Evolutionary conservation across 192 early-diverging fungal genomes (phyloP).

Genomic region (Bifiguratus adelaidae): DNA sequence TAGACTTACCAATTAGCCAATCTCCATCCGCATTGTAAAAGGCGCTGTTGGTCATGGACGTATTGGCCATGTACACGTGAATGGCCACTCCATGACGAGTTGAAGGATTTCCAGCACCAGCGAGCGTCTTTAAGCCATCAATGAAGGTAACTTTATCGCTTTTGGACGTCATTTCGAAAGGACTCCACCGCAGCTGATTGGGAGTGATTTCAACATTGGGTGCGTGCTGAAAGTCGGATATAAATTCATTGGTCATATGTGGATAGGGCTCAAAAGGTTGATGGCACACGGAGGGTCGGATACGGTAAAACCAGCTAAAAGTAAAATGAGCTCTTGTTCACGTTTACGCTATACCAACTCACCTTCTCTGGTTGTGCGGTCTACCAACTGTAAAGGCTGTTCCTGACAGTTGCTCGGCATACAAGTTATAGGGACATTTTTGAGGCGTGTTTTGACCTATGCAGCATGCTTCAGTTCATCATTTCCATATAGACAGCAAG

Average conservation of each 20-base stretch:
- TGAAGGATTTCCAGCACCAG: conserved; percentile 77
- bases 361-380: conserved; percentile 69
- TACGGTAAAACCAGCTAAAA: conserved; percentile 88
- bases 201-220: conserved; percentile 56
- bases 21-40: conserved; percentile 93
- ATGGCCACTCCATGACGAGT: conserved; percentile 72
- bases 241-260: conserved; percentile 20
- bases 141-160: conserved; percentile 61
- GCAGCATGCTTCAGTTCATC: not conserved
- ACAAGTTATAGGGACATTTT: conserved; percentile 77
- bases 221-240: conserved; percentile 45
- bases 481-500: not conserved
- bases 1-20: conserved; percentile 63
- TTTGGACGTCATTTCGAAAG: conserved; percentile 60
- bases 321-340: not conserved
- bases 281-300: conserved; percentile 85
- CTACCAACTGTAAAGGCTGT: conserved; percentile 83
- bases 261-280: conserved; percentile 41
- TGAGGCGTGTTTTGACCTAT: conserved; percentile 88
- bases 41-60: conserved; percentile 63
- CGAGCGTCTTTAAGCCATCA: conserved; percentile 72
- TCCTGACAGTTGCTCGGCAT: conserved; percentile 91
- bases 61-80: conserved; percentile 71
- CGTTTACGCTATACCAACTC: conserved; percentile 1
- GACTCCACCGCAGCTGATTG: conserved; percentile 88